Base-by-base conservation (phyloP, 2,329 filamentous ascomycete genomes). In the Penicillium sp. region DNA sequence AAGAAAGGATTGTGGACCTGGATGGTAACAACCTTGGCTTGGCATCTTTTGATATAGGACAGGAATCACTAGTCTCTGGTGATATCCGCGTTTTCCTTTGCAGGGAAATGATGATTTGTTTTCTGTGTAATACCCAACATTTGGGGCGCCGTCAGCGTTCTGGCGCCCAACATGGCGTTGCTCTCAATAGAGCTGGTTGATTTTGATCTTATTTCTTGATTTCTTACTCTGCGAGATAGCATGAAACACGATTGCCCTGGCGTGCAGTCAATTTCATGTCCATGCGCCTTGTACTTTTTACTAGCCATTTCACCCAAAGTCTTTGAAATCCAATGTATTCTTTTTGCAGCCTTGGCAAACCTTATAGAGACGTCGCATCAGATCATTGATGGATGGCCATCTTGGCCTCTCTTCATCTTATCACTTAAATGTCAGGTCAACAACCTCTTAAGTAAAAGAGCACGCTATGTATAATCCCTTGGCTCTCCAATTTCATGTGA, bases 71-170 rank as follows among this genome's bases (percentile, higher is more conserved):
- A 28, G 26, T 21, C 31, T 14, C 18, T 40, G 45, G 44, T 39
- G 24, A 40, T 43, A 48, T 51, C 39, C 39, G 21, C 33, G 29
- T 56, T 52, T 51, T 49, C 48, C 40, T 37, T 46, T 36, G 19
- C 5, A 18, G n/a, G 49, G 52, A 49, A 52, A 55, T 18, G 57
- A 63, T 62, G 60, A 58, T 57, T 62, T 42, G 14, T n/a, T 56
- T 54, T 59, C 39, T 47, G 45, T 63, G 58, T 64, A 64, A 65
- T 65, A 65, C 61, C 62, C 62, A 59, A 58, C 56, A 63, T 61
- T 55, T 31, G 42, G 53, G 54, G 59, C 48, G 58, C 51, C 42
- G 43, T 42, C 42, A 56, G 52, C 48, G 47, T 24, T 53, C 47
- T 42, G 51, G 56, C 49, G 54, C 56, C 47, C 48, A 24, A 58